Evolutionary conservation across 108 stramenopile genomes (phyloP).

Genomic region (Conticribra guillardii): DNA sequence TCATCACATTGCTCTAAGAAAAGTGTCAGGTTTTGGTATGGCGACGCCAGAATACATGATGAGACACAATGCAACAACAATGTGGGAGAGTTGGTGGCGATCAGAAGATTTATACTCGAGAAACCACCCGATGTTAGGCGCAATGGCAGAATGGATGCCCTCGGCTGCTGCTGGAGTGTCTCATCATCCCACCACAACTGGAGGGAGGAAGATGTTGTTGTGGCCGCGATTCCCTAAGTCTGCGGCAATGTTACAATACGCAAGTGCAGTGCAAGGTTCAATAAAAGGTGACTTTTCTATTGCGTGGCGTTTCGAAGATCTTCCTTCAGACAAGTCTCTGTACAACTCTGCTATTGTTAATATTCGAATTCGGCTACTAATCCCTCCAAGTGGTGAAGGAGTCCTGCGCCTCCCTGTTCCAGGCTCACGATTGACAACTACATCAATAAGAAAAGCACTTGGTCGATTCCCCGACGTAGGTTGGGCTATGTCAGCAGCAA

Average conservation of each 20-base stretch:
- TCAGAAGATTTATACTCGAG: constrained; percentile 49
- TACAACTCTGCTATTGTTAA: constrained; percentile 36
- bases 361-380: constrained; percentile 27
- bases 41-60: constrained; percentile 54
- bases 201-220: constrained; percentile 37
- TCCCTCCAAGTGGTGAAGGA: constrained; percentile 35
- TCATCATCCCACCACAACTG: constrained; percentile 26
- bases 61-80: constrained; percentile 54
- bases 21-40: constrained; percentile 29
- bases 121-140: constrained; percentile 64
- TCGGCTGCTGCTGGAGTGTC: constrained; percentile 46
- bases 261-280: constrained; percentile 32
- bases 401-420: constrained; percentile 24
- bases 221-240: constrained; percentile 44
- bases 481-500: constrained; percentile 7
- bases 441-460: constrained; percentile 6
- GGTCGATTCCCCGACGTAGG: constrained; percentile 4
- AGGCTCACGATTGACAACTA: constrained; percentile 10
- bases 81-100: constrained; percentile 58
- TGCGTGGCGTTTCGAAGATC: constrained; percentile 45
- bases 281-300: constrained; percentile 34
- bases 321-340: constrained; percentile 15
- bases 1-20: constrained; percentile 39
- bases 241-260: constrained; percentile 31
- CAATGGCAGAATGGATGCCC: constrained; percentile 51